Percentiles rank a stretch among this genome's conserved stretches.
phyloP scores from a whole-genome alignment of 2,329 filamentous ascomycete genomes.

The Botrytis sinoallii region DNA sequence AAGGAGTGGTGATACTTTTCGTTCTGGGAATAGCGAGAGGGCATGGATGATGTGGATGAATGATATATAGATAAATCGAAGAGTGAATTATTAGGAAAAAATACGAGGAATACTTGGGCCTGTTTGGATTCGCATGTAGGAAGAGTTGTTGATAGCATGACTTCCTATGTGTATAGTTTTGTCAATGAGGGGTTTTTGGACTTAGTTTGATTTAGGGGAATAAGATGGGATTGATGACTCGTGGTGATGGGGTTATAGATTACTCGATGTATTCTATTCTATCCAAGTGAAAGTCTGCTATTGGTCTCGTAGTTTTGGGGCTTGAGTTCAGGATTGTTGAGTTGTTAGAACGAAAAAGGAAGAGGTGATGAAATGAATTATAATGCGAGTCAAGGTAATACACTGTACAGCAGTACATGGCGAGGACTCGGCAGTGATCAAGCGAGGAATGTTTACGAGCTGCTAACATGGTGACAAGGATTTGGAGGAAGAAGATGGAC shows the following conservation, averaged over 20 bases:
- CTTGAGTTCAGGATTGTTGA: background rate
- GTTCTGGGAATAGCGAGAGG: background rate
- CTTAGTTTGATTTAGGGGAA: background rate
- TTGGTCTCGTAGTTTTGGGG: background rate
- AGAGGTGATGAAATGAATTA: background rate
- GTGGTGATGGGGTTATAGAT: background rate
- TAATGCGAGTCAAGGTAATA: background rate
- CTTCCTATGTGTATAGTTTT: background rate
- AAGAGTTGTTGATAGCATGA: background rate
- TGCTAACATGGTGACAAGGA: background rate
- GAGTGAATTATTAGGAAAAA: background rate
- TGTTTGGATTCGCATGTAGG: no score
- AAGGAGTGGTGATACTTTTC: background rate
- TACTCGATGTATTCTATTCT: background rate
- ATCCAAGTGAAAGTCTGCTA: background rate
- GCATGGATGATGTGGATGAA: background rate
- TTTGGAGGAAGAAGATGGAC: background rate
- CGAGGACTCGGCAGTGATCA: background rate
- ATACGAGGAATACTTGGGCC: background rate
- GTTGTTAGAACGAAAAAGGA: background rate
- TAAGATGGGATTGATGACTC: background rate
- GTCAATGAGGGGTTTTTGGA: background rate
- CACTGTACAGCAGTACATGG: background rate
- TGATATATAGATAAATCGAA: background rate
- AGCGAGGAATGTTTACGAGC: background rate